phyloP scores from a whole-genome alignment of 2,329 filamentous ascomycete genomes.

The Diaporthe sp. region DNA sequence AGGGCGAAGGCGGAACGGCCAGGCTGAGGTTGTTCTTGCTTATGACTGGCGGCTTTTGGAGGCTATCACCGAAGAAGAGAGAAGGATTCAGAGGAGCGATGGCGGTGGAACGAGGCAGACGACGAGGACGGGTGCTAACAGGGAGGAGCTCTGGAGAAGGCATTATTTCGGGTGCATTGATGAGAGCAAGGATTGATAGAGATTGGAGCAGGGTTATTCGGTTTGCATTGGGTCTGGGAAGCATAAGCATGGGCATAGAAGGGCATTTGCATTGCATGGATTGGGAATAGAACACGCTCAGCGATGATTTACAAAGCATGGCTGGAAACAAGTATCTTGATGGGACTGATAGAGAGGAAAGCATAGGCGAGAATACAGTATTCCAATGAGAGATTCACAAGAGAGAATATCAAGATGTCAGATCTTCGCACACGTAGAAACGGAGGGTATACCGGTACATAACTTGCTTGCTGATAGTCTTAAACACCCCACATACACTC shows the following conservation, averaged over 20 bases:
- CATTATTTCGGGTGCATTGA: conserved; percentile 44
- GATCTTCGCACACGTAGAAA: no score
- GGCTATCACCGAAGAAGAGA: conserved; percentile 44
- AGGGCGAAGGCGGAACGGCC: conserved; percentile 43
- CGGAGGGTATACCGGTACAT: no score
- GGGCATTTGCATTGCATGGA: conserved; percentile 17
- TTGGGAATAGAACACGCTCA: neutral
- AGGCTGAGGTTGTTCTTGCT: conserved; percentile 47
- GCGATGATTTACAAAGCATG: conserved; percentile 7
- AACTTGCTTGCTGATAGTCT: no score
- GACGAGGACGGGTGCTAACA: conserved; percentile 29
- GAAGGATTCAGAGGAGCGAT: conserved; percentile 43
- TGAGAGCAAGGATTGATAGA: neutral
- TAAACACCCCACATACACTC: no score
- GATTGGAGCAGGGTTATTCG: neutral
- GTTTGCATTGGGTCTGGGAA: conserved; percentile 3
- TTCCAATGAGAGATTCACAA: no score
- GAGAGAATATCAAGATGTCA: no score
- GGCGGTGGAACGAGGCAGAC: conserved; percentile 29
- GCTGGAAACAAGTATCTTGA: neutral
- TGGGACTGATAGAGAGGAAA: neutral
- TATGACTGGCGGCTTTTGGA: conserved; percentile 56
- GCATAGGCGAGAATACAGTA: neutral
- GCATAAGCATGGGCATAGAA: conserved; percentile 12
- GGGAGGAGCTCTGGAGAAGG: conserved; percentile 43